Base-by-base conservation (phyloP, 1,284 basidiomycete genomes). In the Cystobasidium pallidum region DNA sequence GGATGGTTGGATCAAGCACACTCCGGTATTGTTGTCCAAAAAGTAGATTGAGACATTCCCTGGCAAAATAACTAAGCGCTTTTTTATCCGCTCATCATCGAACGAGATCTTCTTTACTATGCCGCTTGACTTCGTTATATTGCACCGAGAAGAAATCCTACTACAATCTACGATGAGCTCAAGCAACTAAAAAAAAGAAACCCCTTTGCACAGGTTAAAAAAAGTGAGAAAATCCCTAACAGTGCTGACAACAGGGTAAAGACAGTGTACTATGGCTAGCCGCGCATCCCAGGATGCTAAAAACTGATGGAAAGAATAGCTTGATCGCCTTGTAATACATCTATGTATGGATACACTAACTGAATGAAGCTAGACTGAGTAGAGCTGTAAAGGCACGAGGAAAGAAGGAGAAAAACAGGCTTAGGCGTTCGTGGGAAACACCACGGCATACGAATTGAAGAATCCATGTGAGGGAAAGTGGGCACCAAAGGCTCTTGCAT, bases 1-100 rank as follows among this genome's bases (percentile, higher is more conserved):
- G 43, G 49, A 64, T 28, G 62, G 39, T 1, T 64, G 54, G 30
- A 57, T 36, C 1, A 57, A 34, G 32, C 54, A 57, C 54, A 57
- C 54, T 21, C 54, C 54, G 15, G 54, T 57, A 19, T 19, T 34
- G 15, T 32, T 57, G 6, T 28, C 32, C 36, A n/a, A 10, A 57
- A 34, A 3, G 32, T 34, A 32, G 11, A 19, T 1, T 30, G 13
- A 26, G 19, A 32, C 24, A 28, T 19, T 2, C 34, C 43, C n/a
- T 4, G 8, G 54, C 32, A 21, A 57, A 28, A n/a, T 4, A 32
- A 36, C 24, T 6, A 7, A 19, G 11, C 15, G 24, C 6, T 28
- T 19, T 55, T 4, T 4, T 45, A 45, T 11, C 8, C 15, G 43
- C 11, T n/a, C n/a, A 3, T 3, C 11, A 45, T 3, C 8, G 15